Evolutionary conservation across 768 basidiomycete species (phyloP).

Genomic region (Coprinopsis sp.): DNA sequence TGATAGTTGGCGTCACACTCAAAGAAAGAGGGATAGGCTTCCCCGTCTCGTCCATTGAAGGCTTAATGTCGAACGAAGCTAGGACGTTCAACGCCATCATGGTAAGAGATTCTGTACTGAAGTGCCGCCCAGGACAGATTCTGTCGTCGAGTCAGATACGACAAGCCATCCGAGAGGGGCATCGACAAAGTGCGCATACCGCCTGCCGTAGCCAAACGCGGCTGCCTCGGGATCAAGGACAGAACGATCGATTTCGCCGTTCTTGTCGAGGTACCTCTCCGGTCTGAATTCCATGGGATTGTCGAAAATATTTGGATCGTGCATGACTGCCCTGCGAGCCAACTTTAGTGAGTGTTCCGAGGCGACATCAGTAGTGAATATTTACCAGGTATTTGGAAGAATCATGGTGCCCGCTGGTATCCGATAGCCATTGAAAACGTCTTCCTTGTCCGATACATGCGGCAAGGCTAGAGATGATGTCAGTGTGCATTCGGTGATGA

Average conservation of each 20-base stretch:
- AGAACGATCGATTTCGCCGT: constrained; percentile 19
- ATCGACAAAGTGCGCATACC: constrained; percentile 5
- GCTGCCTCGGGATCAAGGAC: constrained; percentile 18
- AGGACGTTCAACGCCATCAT: constrained; percentile 15
- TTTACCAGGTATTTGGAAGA: constrained; percentile 26
- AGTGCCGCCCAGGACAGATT: constrained; percentile 37
- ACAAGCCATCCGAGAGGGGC: too few species aligned
- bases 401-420: constrained; percentile 33
- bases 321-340: constrained; percentile 19
- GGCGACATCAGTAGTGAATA: not conserved
- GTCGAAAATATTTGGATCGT: constrained; percentile 20
- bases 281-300: constrained; percentile 24
- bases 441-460: not conserved
- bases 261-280: constrained; percentile 24
- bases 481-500: too few species aligned
- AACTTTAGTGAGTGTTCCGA: not conserved
- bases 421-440: constrained; percentile 20
- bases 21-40: not conserved
- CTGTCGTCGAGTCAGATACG: constrained; percentile 7
- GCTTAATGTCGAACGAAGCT: constrained; percentile 11
- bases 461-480: constrained; percentile 1
- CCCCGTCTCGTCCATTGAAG: constrained; percentile 7
- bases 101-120: constrained; percentile 39
- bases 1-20: too few species aligned
- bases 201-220: constrained; percentile 26